Percentiles rank a stretch among this genome's conserved stretches.
These are phyloP conservation scores for Elsinoe fawcettii DNA, from an alignment of 2,329 filamentous ascomycete genomes.

Conservation along the genomic window DNA sequence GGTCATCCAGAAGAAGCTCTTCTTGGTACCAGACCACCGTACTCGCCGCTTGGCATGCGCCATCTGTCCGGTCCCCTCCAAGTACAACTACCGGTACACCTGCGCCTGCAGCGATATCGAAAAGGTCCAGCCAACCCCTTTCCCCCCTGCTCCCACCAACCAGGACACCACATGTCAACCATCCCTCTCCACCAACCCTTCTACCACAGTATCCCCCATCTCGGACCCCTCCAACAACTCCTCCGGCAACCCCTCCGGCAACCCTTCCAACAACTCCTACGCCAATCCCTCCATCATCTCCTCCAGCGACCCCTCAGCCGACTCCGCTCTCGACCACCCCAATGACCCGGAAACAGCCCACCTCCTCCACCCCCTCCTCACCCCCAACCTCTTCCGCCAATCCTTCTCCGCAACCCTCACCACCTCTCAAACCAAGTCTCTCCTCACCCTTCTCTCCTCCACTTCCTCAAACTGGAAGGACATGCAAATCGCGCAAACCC, in stretches of 20 bases:
- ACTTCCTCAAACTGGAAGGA: neutral
- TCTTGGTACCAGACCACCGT: neutral
- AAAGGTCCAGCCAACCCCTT: neutral
- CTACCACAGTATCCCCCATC: neutral
- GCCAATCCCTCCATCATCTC: neutral
- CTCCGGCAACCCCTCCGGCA: no score
- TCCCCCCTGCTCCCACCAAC: neutral
- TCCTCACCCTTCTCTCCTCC: neutral
- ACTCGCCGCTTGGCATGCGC: neutral
- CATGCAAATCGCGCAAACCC: neutral
- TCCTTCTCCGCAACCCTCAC: neutral
- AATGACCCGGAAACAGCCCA: neutral
- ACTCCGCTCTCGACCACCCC: neutral
- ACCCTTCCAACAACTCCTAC: no score
- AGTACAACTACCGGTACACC: neutral
- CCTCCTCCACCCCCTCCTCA: neutral
- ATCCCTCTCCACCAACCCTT: neutral
- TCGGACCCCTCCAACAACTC: neutral
- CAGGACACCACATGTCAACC: neutral
- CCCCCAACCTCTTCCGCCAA: neutral
- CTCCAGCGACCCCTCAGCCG: neutral
- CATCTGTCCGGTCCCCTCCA: neutral
- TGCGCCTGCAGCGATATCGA: neutral
- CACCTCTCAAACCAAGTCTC: neutral
- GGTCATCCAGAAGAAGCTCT: conserved; percentile 3